Percentiles rank a stretch among this genome's conserved stretches.
Evolutionary conservation across 1,284 basidiomycete species (phyloP).

Genomic region (Pisolithus thermaeus): DNA sequence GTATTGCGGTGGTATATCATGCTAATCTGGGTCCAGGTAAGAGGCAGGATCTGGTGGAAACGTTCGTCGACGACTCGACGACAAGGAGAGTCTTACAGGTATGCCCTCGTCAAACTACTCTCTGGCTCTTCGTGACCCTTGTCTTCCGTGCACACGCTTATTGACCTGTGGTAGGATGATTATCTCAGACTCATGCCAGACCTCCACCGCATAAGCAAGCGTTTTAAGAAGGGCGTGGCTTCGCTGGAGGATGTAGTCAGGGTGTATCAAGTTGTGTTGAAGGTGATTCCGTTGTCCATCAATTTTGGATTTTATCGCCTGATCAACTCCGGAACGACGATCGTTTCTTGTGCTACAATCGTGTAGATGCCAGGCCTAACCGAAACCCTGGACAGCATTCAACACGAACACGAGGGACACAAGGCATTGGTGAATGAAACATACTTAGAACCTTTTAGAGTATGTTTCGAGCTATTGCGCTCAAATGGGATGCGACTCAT

Average conservation of each 20-base stretch:
- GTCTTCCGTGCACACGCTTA: neutral
- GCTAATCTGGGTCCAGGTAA: constrained; percentile 44
- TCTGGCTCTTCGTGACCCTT: neutral
- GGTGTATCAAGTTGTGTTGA: constrained; percentile 85
- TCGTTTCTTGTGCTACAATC: too few relatives aligned
- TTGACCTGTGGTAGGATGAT: constrained; percentile 54
- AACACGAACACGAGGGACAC: constrained; percentile 43
- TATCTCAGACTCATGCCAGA: constrained; percentile 92
- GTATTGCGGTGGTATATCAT: neutral
- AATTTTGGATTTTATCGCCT: neutral
- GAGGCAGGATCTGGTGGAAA: constrained; percentile 83
- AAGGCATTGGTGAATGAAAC: constrained; percentile 58
- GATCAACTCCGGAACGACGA: too few relatives aligned
- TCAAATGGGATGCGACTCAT: neutral
- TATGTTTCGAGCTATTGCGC: constrained; percentile 25
- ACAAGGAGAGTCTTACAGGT: constrained; percentile 73
- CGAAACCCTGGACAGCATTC: constrained; percentile 50
- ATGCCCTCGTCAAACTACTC: neutral
- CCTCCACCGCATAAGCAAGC: constrained; percentile 88
- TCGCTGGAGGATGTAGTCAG: constrained; percentile 94
- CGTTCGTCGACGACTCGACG: constrained; percentile 78
- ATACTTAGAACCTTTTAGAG: constrained; percentile 61
- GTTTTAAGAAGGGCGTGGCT: constrained; percentile 83
- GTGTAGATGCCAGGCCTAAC: constrained; percentile 73
- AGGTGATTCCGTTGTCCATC: constrained; percentile 32